Evolutionary conservation across 2,329 filamentous ascomycete species (phyloP).

Genomic region (Pleomassaria siparia): DNA sequence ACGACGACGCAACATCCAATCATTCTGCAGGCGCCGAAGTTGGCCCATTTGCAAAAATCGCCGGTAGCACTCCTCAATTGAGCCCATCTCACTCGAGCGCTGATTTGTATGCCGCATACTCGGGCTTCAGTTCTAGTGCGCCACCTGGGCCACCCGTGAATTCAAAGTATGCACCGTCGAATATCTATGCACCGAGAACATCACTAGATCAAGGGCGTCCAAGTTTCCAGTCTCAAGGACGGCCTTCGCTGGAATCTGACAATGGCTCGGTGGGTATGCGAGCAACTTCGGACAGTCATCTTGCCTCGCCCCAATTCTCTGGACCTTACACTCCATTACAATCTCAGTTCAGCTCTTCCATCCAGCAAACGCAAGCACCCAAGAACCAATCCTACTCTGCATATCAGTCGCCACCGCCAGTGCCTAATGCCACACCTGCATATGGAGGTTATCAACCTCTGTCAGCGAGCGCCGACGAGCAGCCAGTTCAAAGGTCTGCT

Average conservation of each 20-base stretch:
- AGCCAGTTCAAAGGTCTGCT: conserved; percentile 9
- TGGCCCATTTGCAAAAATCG: conserved; percentile 81
- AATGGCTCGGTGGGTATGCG: conserved; percentile 25
- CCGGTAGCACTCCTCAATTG: conserved; percentile 59
- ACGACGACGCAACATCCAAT: conserved; percentile 66
- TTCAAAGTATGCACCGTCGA: conserved; percentile 44
- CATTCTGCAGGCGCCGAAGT: conserved; percentile 58
- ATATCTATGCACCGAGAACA: conserved; percentile 48
- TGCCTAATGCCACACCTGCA: conserved; percentile 23
- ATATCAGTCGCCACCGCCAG: conserved; percentile 32
- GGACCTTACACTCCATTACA: conserved; percentile 34
- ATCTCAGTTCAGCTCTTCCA: conserved; percentile 32
- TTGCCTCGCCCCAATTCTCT: conserved; percentile 28
- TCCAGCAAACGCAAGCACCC: conserved; percentile 19
- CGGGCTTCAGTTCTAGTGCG: conserved; percentile 48
- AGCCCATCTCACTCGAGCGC: conserved; percentile 65
- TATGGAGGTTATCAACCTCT: conserved; percentile 31
- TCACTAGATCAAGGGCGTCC: conserved; percentile 55
- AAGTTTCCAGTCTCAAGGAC: conserved; percentile 49
- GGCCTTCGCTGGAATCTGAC: conserved; percentile 42
- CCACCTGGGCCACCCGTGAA: conserved; percentile 30
- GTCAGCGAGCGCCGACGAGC: conserved; percentile 28
- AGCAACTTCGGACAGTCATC: conserved; percentile 34
- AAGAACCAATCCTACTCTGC: conserved; percentile 36
- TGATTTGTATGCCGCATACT: conserved; percentile 74